Percentiles rank a stretch among this genome's conserved stretches.
Conservation (phyloP, 306 rosid genomes). For the Prunus mume region DNA sequence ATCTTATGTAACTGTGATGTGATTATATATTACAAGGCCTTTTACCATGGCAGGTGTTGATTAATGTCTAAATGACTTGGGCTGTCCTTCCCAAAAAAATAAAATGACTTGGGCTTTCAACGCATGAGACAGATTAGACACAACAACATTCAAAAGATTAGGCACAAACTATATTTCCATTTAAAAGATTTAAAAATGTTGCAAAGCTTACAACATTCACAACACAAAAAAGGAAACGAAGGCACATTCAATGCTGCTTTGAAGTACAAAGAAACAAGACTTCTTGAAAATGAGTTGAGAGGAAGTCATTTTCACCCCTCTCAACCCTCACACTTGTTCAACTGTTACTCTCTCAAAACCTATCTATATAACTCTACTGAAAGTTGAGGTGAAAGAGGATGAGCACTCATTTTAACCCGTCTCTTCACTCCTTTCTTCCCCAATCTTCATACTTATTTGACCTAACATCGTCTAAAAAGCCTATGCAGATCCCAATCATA, state of each 20-base stretch:
- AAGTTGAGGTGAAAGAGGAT: slow-evolving; percentile 93
- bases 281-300: slow-evolving; percentile 37
- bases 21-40: no score
- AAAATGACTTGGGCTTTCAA: no score
- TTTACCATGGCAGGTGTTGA: no score
- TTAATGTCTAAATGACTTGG: no score
- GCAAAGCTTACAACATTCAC: slow-evolving; percentile 70
- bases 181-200: slow-evolving; percentile 39
- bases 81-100: no score
- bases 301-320: slow-evolving; percentile 37
- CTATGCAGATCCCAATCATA: slow-evolving; percentile 55
- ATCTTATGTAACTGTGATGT: no score
- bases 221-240: slow-evolving; percentile 30
- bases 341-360: slow-evolving; percentile 41
- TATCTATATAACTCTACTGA: slow-evolving; percentile 52
- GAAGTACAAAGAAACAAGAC: slow-evolving; percentile 39
- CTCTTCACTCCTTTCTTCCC: slow-evolving; percentile 98
- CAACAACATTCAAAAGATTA: neutral
- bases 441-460: slow-evolving; percentile 54
- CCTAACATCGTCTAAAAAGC: slow-evolving; percentile 44
- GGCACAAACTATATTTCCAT: slow-evolving; percentile 38
- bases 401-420: slow-evolving; percentile 77
- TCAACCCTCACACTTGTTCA: slow-evolving; percentile 30
- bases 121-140: neutral
- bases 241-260: slow-evolving; percentile 36